phyloP scores from a whole-genome alignment of 805 yeast genomes.

The Cephaloascus fragrans region DNA sequence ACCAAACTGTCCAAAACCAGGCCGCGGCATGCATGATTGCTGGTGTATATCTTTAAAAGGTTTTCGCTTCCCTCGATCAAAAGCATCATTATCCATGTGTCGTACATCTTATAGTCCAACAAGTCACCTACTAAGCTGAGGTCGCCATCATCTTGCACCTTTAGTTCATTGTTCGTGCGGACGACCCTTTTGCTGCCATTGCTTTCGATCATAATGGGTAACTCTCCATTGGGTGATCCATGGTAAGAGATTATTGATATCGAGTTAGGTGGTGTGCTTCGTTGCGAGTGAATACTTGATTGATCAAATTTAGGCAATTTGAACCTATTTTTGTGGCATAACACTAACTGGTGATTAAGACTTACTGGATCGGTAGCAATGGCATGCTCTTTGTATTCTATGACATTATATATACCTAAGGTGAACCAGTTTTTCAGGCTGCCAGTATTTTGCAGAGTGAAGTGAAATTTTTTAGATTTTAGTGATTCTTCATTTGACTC shows the following conservation, averaged over 20 bases:
- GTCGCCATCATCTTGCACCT: constrained; percentile 16
- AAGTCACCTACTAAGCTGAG: constrained; percentile 25
- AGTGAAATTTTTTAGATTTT: constrained; percentile 9
- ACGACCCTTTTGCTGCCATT: constrained; percentile 20
- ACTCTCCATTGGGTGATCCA: constrained; percentile 36
- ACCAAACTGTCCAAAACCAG: background rate
- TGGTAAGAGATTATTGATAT: constrained; percentile 36
- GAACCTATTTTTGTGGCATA: constrained; percentile 33
- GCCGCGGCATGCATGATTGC: background rate
- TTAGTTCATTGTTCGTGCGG: constrained; percentile 23
- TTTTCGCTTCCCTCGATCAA: constrained; percentile 10
- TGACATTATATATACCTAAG: constrained; percentile 44
- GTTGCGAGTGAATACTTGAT: constrained; percentile 1
- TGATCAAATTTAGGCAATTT: constrained; percentile 24
- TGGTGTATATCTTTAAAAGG: constrained; percentile 13
- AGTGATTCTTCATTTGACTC: constrained; percentile 4
- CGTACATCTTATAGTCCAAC: constrained; percentile 39
- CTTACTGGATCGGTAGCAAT: constrained; percentile 55
- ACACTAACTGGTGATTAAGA: constrained; percentile 31
- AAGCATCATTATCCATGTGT: constrained; percentile 33
- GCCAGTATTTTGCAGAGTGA: constrained; percentile 5
- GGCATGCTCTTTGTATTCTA: constrained; percentile 16
- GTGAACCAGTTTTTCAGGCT: constrained; percentile 24
- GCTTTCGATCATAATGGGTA: constrained; percentile 52
- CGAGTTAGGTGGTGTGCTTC: constrained; percentile 14